Evolutionary conservation across 345 rosid genomes (phyloP).

Genomic region (Xanthoceras sorbifolium): DNA sequence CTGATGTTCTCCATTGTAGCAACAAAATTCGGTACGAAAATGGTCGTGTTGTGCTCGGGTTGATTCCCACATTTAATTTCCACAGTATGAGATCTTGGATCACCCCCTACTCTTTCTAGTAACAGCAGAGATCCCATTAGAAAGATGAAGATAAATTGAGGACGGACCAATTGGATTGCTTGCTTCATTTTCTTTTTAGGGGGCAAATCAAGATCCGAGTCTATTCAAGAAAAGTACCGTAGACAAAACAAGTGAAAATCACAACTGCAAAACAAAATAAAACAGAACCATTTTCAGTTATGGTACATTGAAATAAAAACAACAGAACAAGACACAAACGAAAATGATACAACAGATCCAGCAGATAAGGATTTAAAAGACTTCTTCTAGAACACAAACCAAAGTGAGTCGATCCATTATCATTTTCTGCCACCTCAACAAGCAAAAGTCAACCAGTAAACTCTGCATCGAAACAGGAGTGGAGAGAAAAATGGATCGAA

Average conservation of each 20-base stretch:
- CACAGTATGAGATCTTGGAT: conserved; percentile 59
- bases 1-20: conserved; percentile 84
- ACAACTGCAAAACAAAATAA: not conserved
- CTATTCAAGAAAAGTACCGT: not conserved
- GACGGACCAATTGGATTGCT: not conserved
- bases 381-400: not conserved
- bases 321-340: too few relatives aligned
- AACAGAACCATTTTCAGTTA: not conserved
- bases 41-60: conserved; percentile 61
- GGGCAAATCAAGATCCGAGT: too few relatives aligned
- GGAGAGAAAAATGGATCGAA: not conserved
- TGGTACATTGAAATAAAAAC: too few relatives aligned
- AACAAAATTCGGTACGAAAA: conserved; percentile 74
- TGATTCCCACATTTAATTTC: conserved; percentile 41
- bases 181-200: conserved; percentile 34
- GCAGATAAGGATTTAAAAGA: too few relatives aligned
- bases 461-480: not conserved
- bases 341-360: not conserved
- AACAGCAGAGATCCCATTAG: conserved; percentile 22
- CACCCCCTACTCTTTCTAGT: conserved; percentile 37
- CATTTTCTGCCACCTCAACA: not conserved
- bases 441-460: not conserved
- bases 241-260: conserved; percentile 2
- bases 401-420: not conserved
- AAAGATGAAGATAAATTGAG: conserved; percentile 11